Evolutionary conservation across 331 rosid species (phyloP).

Genomic region (Arachis monticola): DNA sequence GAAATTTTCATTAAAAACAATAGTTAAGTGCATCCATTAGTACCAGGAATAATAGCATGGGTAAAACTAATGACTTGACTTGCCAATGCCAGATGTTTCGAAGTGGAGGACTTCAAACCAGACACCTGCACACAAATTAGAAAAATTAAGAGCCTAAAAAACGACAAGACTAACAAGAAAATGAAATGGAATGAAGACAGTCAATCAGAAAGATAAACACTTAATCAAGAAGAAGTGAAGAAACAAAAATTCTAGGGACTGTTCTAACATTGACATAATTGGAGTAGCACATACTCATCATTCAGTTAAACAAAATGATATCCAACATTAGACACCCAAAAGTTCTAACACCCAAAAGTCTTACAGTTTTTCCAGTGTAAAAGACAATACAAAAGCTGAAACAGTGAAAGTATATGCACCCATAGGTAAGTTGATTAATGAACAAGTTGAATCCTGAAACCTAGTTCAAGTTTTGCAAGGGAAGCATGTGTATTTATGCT

Average conservation of each 20-base stretch:
- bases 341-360: slow-evolving; percentile 18
- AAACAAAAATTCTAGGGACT: not conserved
- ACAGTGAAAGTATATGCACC: not conserved
- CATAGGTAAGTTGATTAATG: slow-evolving; percentile 15
- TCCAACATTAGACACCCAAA: slow-evolving; percentile 15
- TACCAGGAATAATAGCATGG: slow-evolving; percentile 90
- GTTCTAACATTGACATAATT: slow-evolving; percentile 12
- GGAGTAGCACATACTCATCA: slow-evolving; percentile 4
- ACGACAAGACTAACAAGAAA: slow-evolving; percentile 25
- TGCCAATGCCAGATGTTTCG: slow-evolving; percentile 96
- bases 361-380: not conserved
- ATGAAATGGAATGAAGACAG: slow-evolving; percentile 23
- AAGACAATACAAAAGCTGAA: not conserved
- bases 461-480: not conserved
- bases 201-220: slow-evolving; percentile 1
- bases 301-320: slow-evolving; percentile 15
- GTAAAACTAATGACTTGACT: slow-evolving; percentile 96
- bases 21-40: slow-evolving; percentile 33
- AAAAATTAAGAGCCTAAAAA: slow-evolving; percentile 39
- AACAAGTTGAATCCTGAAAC: not conserved
- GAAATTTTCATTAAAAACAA: not conserved
- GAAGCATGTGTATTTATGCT: not conserved
- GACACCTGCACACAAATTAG: slow-evolving; percentile 71
- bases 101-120: slow-evolving; percentile 97
- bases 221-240: slow-evolving; percentile 2